Evolutionary conservation across 1,139 yeast species (phyloP).

Genomic region (Hyphopichia khmerensis): DNA sequence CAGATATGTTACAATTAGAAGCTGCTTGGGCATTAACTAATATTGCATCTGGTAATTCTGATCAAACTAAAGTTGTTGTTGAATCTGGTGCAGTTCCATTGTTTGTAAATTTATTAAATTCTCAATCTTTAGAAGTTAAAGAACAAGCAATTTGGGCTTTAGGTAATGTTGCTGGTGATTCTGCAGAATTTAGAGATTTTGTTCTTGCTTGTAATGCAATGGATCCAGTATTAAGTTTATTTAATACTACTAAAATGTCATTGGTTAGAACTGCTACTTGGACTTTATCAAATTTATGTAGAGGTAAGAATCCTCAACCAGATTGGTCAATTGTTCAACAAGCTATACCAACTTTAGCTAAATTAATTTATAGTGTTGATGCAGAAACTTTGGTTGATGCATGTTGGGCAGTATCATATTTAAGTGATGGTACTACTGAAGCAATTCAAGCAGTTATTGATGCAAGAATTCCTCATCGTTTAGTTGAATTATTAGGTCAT

Average conservation of each 20-base stretch:
- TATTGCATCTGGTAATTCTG: conserved; percentile 93
- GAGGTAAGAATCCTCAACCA: conserved; percentile 96
- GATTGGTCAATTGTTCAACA: conserved; percentile 85
- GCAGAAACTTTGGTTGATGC: conserved; percentile 95
- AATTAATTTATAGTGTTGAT: conserved; percentile 85
- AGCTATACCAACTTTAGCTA: conserved; percentile 90
- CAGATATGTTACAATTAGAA: conserved; percentile 89
- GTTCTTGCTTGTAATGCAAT: conserved; percentile 85
- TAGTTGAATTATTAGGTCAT: conserved; percentile 85
- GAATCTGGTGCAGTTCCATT: conserved; percentile 92
- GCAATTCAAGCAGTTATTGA: conserved; percentile 97
- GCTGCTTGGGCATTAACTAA: conserved; percentile 99
- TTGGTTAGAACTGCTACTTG: conserved; percentile 95
- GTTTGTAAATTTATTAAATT: conserved; percentile 77
- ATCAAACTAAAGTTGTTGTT: conserved; percentile 87
- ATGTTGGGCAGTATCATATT: conserved; percentile 97
- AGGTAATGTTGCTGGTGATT: conserved; percentile 98
- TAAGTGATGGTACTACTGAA: conserved; percentile 88
- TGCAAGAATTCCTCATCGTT: conserved; percentile 90
- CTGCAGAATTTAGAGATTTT: conserved; percentile 82
- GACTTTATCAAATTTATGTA: conserved; percentile 94
- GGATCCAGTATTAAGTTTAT: conserved; percentile 79
- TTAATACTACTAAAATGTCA: conserved; percentile 80
- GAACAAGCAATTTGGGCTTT: conserved; percentile 99
- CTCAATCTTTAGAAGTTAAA: conserved; percentile 85